Evolutionary conservation across 805 yeast species (phyloP), one percentile per base, ranked within the genome.

Genomic region (Pichia exigua): DNA sequence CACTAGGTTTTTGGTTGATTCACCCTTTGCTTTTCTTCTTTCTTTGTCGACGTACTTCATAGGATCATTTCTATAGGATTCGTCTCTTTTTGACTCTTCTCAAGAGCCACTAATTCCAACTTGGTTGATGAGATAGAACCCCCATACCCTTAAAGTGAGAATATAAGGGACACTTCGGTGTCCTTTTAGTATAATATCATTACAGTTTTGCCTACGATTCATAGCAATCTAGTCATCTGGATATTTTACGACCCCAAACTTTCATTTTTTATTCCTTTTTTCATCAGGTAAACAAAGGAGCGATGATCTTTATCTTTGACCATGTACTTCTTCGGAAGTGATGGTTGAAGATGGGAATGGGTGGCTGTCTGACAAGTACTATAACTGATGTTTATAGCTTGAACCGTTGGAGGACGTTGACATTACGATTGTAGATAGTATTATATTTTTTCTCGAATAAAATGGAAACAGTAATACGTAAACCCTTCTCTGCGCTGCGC

Each of bases 21-120:
- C 42, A 40, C 42, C 63, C 65, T 65, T 63, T 61, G 63, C 60
- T 65, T 66, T 74, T 73, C 71, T 74, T 68, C 72, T 72, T 78
- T 79, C 79, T 77, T 75, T 78, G 94, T 84, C 95, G 96, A 88
- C 96, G 95, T 89, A 89, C 96, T 87, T 86, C 95, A 87, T 89
- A 87, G 96, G 96, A 90, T 89, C 97, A 89, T 89, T 89, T 90
- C 96, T 89, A 89, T 90, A 89, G 97, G 85, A 82, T 82, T 87
- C 96, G 95, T 86, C 96, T 87, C 94, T 86, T 92, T 86, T 85
- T 87, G 95, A 85, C 92, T 88, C 92, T 85, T 85, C 88, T 81
- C 83, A 89, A 83, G 92, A 89, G 96, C 95, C 95, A 89, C 94
- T 85, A 91, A 87, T 85, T 87, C 95, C 95, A 88, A 87, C 96